Conservation (phyloP, 306 rosid species). For the Vigna angularis region DNA sequence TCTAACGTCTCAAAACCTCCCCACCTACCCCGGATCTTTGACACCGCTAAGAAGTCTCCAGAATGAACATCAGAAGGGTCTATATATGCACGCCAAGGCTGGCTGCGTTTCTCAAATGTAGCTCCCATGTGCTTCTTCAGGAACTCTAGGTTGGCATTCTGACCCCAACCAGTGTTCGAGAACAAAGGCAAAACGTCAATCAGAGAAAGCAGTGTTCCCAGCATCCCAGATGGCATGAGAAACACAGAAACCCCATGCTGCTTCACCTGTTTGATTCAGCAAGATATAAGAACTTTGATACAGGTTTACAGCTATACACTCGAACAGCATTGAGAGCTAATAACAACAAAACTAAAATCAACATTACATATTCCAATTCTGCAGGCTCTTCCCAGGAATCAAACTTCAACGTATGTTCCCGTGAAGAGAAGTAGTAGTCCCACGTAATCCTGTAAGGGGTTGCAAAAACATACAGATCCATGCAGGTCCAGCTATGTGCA, state of each 20-base stretch:
- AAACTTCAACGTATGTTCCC: slow-evolving; percentile 73
- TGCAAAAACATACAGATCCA: slow-evolving; percentile 91
- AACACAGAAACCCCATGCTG: slow-evolving; percentile 88
- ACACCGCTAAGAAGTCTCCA: slow-evolving; percentile 86
- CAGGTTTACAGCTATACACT: neutral
- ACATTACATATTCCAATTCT: slow-evolving; percentile 84
- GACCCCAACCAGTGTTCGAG: slow-evolving; percentile 87
- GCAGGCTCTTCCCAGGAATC: slow-evolving; percentile 92
- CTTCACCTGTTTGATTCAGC: slow-evolving; percentile 70
- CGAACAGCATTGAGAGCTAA: slow-evolving; percentile 25
- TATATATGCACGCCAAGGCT: slow-evolving; percentile 68
- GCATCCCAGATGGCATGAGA: slow-evolving; percentile 97
- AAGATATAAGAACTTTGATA: slow-evolving; percentile 10
- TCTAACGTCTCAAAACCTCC: slow-evolving; percentile 93
- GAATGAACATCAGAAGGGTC: slow-evolving; percentile 82
- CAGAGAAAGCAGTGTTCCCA: slow-evolving; percentile 81
- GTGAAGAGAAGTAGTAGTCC: slow-evolving; percentile 87
- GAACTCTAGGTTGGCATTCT: slow-evolving; percentile 77
- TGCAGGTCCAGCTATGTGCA: slow-evolving; percentile 95
- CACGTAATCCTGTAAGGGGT: slow-evolving; percentile 90
- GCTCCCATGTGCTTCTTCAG: slow-evolving; percentile 91
- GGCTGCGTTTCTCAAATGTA: slow-evolving; percentile 69
- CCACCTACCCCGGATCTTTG: slow-evolving; percentile 95
- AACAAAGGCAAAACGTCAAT: slow-evolving; percentile 82
- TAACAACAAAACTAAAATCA: neutral